A percentile compares a stretch with the other conserved stretches of the same genome.
phyloP scores from a whole-genome alignment of 257 asterid genomes.

The Solanum corneliomulleri region DNA sequence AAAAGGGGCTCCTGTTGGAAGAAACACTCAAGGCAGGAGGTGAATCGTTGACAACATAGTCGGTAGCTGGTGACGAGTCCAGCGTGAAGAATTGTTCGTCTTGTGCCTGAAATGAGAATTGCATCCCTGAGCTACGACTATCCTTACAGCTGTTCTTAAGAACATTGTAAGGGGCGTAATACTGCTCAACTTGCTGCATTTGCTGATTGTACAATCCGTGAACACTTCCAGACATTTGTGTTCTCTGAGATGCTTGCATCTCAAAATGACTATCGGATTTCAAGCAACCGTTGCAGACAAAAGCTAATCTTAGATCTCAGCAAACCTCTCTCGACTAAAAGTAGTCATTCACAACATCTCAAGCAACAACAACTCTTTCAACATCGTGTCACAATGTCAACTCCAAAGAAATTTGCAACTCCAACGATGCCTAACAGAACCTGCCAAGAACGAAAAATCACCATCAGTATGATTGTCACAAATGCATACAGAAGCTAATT shows the following conservation, averaged over 20 bases:
- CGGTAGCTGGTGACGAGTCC: constrained; percentile 61
- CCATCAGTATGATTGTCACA: neutral
- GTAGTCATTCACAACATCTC: neutral
- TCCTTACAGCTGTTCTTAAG: constrained; percentile 29
- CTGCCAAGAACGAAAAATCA: neutral
- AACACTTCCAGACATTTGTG: constrained; percentile 33
- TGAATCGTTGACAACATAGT: constrained; percentile 31
- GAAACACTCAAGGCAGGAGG: constrained; percentile 57
- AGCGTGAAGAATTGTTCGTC: constrained; percentile 63
- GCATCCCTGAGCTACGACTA: constrained; percentile 41
- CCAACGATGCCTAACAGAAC: neutral
- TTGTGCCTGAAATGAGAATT: constrained; percentile 34
- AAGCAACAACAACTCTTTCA: neutral
- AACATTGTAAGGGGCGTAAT: constrained; percentile 32
- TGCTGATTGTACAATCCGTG: constrained; percentile 35
- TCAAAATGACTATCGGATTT: neutral
- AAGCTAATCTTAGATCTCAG: neutral
- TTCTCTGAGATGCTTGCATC: constrained; percentile 21
- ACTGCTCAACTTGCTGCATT: constrained; percentile 36
- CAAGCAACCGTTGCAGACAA: neutral
- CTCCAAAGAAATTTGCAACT: neutral
- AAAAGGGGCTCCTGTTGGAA: constrained; percentile 58
- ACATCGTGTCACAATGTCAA: neutral
- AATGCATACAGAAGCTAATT: neutral
- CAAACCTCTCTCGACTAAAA: neutral